Conservation (phyloP, 768 basidiomycete species). For the Amylocystis lapponica region DNA sequence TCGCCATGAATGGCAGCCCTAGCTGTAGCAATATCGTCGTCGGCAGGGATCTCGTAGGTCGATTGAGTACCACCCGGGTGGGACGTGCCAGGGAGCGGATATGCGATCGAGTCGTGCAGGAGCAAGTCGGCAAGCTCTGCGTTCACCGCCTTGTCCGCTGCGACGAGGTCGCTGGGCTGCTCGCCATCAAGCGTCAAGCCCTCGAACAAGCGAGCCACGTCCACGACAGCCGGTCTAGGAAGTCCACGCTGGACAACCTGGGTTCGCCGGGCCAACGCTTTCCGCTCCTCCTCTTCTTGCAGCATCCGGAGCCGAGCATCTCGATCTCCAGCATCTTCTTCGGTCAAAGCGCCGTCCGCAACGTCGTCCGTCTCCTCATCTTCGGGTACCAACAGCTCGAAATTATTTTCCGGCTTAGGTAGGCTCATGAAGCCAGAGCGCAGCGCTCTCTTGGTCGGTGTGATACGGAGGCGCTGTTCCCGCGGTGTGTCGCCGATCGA, state of each 20-base stretch:
- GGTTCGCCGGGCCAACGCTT: slow-evolving; percentile 76
- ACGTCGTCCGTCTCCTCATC: slow-evolving; percentile 59
- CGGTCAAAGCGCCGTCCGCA: slow-evolving; percentile 36
- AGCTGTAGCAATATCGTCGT: slow-evolving; percentile 67
- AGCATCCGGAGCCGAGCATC: slow-evolving; percentile 66
- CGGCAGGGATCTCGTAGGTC: slow-evolving; percentile 66
- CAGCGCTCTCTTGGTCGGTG: slow-evolving; percentile 69
- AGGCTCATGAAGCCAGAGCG: slow-evolving; percentile 76
- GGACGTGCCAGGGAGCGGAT: slow-evolving; percentile 86
- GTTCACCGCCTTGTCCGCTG: slow-evolving; percentile 64
- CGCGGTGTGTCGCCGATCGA: slow-evolving; percentile 65
- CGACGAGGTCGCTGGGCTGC: slow-evolving; percentile 33
- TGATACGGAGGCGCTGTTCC: slow-evolving; percentile 57
- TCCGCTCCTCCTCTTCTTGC: slow-evolving; percentile 72
- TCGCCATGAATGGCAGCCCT: slow-evolving; percentile 71
- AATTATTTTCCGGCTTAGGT: slow-evolving; percentile 95
- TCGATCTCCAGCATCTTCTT: slow-evolving; percentile 91
- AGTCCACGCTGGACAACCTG: slow-evolving; percentile 75
- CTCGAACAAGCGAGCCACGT: slow-evolving; percentile 57
- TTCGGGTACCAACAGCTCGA: slow-evolving; percentile 89
- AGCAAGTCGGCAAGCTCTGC: slow-evolving; percentile 74
- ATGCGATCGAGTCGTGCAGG: slow-evolving; percentile 79
- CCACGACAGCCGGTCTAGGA: slow-evolving; percentile 82
- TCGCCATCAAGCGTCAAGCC: slow-evolving; percentile 50
- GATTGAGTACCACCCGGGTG: slow-evolving; percentile 69